phyloP scores from a whole-genome alignment of 148 eudicot genomes.

The Cornus florida region DNA sequence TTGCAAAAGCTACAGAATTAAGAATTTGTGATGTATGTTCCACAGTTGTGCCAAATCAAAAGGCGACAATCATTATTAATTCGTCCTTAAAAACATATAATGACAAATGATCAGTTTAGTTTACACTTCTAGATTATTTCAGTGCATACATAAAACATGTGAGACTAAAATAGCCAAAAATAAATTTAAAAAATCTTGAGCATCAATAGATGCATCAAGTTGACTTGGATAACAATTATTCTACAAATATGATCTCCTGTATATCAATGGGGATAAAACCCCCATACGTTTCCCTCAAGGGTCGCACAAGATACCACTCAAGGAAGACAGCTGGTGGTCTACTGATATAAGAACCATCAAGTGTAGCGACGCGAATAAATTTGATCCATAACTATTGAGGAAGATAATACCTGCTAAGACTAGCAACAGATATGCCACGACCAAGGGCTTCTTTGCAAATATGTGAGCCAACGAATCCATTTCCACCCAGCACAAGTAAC shows the following conservation, averaged over 20 bases:
- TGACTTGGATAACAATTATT: background rate
- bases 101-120: background rate
- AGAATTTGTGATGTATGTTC: background rate
- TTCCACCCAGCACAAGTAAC: conserved; percentile 85
- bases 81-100: background rate
- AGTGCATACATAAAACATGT: background rate
- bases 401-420: conserved; percentile 72
- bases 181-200: background rate
- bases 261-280: too few relatives aligned
- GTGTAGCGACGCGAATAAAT: background rate
- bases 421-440: conserved; percentile 64
- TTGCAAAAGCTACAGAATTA: background rate
- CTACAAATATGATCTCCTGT: too few relatives aligned
- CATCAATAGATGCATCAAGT: background rate
- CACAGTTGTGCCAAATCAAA: background rate
- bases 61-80: background rate
- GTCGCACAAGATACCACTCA: too few relatives aligned
- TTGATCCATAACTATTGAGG: background rate
- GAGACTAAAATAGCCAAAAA: background rate
- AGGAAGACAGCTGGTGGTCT: too few relatives aligned
- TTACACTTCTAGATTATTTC: background rate
- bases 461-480: conserved; percentile 88
- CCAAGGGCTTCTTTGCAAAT: conserved; percentile 70
- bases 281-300: too few relatives aligned
- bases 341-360: background rate